These are phyloP conservation scores for Salisapilia sapeloensis DNA, from an alignment of 352 stramenopile genomes.

Conservation along the genomic window DNA sequence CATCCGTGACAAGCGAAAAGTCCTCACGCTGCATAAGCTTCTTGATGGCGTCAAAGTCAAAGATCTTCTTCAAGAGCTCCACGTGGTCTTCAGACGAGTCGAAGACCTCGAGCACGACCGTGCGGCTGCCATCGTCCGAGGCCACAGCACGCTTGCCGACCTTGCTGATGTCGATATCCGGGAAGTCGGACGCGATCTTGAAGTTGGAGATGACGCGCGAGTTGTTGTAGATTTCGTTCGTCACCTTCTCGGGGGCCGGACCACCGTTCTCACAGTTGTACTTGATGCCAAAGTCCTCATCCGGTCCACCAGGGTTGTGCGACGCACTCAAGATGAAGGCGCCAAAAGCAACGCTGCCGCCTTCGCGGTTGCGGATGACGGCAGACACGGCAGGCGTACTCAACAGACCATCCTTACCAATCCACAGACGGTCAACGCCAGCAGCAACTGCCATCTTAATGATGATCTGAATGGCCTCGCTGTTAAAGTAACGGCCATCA, in stretches of 20 bases:
- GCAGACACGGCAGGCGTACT: conserved; percentile 95
- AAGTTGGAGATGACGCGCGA: conserved; percentile 91
- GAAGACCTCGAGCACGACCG: conserved; percentile 94
- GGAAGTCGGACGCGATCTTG: conserved; percentile 81
- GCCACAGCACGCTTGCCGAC: conserved; percentile 45
- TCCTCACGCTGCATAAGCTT: conserved; percentile 84
- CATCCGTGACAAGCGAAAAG: conserved; percentile 94
- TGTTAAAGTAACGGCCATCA: conserved; percentile 88
- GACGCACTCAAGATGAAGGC: conserved; percentile 96
- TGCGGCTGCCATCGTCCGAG: conserved; percentile 80
- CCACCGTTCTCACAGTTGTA: conserved; percentile 98
- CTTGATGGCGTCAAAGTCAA: conserved; percentile 93
- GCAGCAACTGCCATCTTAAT: conserved; percentile 94
- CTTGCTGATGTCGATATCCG: conserved; percentile 51
- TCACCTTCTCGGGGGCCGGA: conserved; percentile 94
- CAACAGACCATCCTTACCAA: conserved; percentile 91
- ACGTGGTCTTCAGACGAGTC: conserved; percentile 95
- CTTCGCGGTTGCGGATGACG: conserved; percentile 90
- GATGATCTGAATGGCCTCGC: conserved; percentile 94
- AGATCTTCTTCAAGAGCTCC: conserved; percentile 89
- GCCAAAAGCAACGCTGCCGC: conserved; percentile 85
- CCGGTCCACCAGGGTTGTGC: conserved; percentile 96
- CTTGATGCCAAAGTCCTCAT: conserved; percentile 98
- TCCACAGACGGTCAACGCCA: conserved; percentile 90
- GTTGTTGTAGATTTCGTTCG: conserved; percentile 92